A percentile compares a stretch with the other conserved stretches of the same genome.
Conservation (phyloP, 2,329 filamentous ascomycete genomes). For the Epichloe baconii region DNA sequence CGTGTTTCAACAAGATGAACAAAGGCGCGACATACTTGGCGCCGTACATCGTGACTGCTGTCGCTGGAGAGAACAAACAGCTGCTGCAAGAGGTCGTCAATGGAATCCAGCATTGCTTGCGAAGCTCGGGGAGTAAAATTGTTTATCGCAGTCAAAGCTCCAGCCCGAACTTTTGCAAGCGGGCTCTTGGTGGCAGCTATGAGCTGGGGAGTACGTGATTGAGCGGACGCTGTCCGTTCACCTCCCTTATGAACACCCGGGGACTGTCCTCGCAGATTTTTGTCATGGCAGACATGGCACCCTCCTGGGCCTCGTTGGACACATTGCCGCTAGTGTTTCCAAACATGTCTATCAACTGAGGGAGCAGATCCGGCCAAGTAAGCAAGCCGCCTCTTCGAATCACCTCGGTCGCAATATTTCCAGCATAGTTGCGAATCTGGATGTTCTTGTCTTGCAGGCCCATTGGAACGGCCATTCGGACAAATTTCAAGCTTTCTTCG, state of each 20-base stretch:
- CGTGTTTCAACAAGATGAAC: slow-evolving; percentile 83
- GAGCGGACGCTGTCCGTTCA: slow-evolving; percentile 77
- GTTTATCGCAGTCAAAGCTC: slow-evolving; percentile 76
- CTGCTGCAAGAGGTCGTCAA: slow-evolving; percentile 70
- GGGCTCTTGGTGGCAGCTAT: slow-evolving; percentile 72
- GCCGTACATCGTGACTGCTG: slow-evolving; percentile 65
- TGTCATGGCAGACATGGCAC: slow-evolving; percentile 79
- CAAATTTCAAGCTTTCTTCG: slow-evolving; percentile 57
- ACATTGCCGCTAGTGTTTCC: slow-evolving; percentile 57
- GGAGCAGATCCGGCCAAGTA: slow-evolving; percentile 81
- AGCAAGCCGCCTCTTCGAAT: slow-evolving; percentile 73
- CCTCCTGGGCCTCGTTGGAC: slow-evolving; percentile 67
- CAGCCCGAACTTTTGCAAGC: slow-evolving; percentile 62
- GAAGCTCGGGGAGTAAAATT: slow-evolving; percentile 80
- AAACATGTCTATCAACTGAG: slow-evolving; percentile 68
- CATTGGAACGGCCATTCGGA: slow-evolving; percentile 66
- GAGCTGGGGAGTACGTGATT: slow-evolving; percentile 83
- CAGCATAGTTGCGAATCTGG: slow-evolving; percentile 79
- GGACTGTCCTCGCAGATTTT: slow-evolving; percentile 98
- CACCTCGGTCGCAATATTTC: slow-evolving; percentile 88
- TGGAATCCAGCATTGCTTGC: slow-evolving; percentile 63
- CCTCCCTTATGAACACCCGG: slow-evolving; percentile 72
- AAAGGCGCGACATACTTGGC: slow-evolving; percentile 87
- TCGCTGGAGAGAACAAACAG: slow-evolving; percentile 76
- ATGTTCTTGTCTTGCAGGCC: slow-evolving; percentile 69